phyloP scores from a whole-genome alignment of 2,329 filamentous ascomycete species.

The Colletotrichum sp. region DNA sequence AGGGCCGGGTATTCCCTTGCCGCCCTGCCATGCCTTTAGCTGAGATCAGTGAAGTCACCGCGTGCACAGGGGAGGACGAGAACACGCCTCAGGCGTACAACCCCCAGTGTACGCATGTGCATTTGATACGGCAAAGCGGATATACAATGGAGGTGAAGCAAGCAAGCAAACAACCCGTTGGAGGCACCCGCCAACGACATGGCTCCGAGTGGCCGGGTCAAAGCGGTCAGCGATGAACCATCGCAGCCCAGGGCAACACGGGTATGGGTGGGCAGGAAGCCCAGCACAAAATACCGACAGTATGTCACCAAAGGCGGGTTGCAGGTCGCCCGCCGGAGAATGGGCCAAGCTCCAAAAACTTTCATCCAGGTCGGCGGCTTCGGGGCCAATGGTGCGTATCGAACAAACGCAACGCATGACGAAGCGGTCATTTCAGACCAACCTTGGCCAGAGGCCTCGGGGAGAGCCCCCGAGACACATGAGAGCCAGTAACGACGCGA shows the following conservation, averaged over 20 bases:
- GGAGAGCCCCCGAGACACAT: neutral
- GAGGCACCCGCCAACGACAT: neutral
- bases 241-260: neutral
- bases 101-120: neutral
- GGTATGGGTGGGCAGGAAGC: neutral
- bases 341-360: neutral
- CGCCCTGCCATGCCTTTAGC: neutral
- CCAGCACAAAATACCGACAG: neutral
- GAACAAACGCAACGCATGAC: conserved; percentile 5
- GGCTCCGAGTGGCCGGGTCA: neutral
- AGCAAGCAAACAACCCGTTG: neutral
- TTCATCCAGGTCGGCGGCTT: neutral
- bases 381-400: neutral
- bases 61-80: neutral
- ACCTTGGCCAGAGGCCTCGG: neutral
- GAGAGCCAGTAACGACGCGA: neutral
- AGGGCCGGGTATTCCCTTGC: conserved; percentile 6
- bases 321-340: neutral
- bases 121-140: neutral
- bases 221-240: neutral
- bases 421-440: neutral
- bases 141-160: neutral
- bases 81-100: neutral
- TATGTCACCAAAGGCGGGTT: neutral
- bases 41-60: neutral